Percentiles rank a stretch among this genome's conserved stretches.
These are phyloP conservation scores for Microbotryomycetes sp. DNA, from an alignment of 1,284 basidiomycete genomes.

Conservation along the genomic window DNA sequence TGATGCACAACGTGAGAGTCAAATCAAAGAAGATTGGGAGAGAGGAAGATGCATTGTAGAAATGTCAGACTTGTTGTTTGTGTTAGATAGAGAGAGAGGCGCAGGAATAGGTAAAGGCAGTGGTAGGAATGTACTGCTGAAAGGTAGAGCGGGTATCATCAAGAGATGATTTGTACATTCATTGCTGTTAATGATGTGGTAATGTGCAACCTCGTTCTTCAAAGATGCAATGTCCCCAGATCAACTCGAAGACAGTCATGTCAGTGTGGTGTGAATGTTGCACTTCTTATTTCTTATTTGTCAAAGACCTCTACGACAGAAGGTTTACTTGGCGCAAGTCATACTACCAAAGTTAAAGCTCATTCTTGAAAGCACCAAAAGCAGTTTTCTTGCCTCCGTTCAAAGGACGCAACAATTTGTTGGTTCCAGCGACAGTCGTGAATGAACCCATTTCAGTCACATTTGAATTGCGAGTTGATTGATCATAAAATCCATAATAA, in stretches of 20 bases:
- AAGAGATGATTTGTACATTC: neutral
- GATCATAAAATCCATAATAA: slow-evolving; percentile 53
- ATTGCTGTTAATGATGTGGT: neutral
- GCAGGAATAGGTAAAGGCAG: slow-evolving; percentile 36
- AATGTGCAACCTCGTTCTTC: too few relatives aligned
- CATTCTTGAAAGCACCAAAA: slow-evolving; percentile 4
- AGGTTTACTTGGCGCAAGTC: neutral
- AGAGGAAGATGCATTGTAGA: slow-evolving; percentile 33
- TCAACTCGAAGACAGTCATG: too few relatives aligned
- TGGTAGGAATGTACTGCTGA: slow-evolving; percentile 32
- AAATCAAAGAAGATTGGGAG: slow-evolving; percentile 23
- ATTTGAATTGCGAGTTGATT: slow-evolving; percentile 14
- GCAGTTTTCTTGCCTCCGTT: slow-evolving; percentile 50
- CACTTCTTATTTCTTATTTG: too few relatives aligned
- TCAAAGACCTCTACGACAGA: too few relatives aligned
- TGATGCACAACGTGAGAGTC: slow-evolving; percentile 26
- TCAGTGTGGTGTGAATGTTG: too few relatives aligned
- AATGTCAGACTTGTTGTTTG: slow-evolving; percentile 36
- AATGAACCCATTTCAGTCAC: slow-evolving; percentile 38
- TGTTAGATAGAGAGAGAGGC: slow-evolving; percentile 38
- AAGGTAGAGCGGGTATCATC: slow-evolving; percentile 26
- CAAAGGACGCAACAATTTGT: slow-evolving; percentile 54
- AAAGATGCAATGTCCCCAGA: too few relatives aligned
- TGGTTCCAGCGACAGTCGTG: slow-evolving; percentile 45
- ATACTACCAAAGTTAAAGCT: neutral